Base-by-base conservation (phyloP, 495 filamentous ascomycete genomes). In the Xylaria curta region DNA sequence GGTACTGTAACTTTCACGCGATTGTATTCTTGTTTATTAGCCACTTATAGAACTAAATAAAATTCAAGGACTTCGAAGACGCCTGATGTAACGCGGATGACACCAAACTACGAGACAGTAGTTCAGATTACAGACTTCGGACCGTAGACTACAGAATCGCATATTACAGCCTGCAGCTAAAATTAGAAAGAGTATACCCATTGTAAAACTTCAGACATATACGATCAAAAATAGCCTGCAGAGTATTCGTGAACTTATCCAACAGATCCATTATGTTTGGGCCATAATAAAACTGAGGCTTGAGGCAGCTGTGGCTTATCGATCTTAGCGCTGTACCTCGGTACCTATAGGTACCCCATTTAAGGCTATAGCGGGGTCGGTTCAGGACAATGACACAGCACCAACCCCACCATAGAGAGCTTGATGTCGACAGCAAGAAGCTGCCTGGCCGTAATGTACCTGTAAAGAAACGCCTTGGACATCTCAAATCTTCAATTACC, bases 381-480 rank as follows among this genome's bases (percentile, higher is more conserved):
- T 4, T 24, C 21, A 4, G 12, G 42, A 36, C 44, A 33, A 65
- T 51, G 62, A 36, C 62, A 65, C 62, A 49, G 62, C 62, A 12
- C 51, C 66, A 58, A 69, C 66, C 66, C 60, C 68, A 58, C 54
- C 68, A 63, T 60, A 42, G 69, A 46, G 73, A 76, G 71, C 76
- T 78, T 79, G 74, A 80, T 72, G 75, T 76, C 65, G 71, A 68
- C 66, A 72, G 59, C 49, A 47, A 12, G 36, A 38, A 60, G 58
- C 58, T 60, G 58, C 58, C 58, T 60, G 58, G 58, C 33, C 31
- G 19, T 17, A 36, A 17, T 0, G 9, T 40, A 40, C 8, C 38
- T 40, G 36, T 38, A 42, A 42, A 13, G 10, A 12, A 40, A 40
- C 38, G 38, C 38, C n/a, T 38, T 33, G 9, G 28, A 59, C 60